Percentiles rank a stretch among this genome's conserved stretches.
Conservation (phyloP, 352 stramenopile species). For the Phytopythium sindhum region DNA sequence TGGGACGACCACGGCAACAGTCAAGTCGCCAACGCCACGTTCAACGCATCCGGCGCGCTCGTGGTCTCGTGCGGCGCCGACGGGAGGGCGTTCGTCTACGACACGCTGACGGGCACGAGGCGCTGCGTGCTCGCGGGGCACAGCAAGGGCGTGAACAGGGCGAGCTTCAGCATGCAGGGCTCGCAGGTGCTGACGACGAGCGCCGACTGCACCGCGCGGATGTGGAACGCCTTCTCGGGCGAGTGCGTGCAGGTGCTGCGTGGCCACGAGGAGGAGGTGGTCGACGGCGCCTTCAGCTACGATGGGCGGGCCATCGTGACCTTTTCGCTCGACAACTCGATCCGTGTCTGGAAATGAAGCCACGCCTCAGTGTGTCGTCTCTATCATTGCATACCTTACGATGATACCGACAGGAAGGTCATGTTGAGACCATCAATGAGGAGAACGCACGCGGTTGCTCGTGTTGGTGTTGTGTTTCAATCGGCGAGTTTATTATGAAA, state of each 20-base stretch:
- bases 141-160: conserved; percentile 37
- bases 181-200: conserved; percentile 56
- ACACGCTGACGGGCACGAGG: conserved; percentile 59
- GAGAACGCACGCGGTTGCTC: background rate
- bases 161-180: conserved; percentile 68
- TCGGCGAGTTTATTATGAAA: conserved; percentile 10
- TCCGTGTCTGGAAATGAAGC: conserved; percentile 51
- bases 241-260: conserved; percentile 57
- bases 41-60: conserved; percentile 67
- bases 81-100: conserved; percentile 62
- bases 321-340: conserved; percentile 58
- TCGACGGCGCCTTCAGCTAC: conserved; percentile 61
- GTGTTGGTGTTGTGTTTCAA: background rate
- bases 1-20: conserved; percentile 38
- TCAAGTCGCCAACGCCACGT: conserved; percentile 53
- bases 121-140: conserved; percentile 48
- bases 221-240: conserved; percentile 72
- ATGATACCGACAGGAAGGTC: background rate
- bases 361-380: no score
- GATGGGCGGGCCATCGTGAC: conserved; percentile 47
- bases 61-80: conserved; percentile 49
- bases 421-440: background rate
- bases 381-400: no score
- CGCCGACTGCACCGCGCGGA: conserved; percentile 44
- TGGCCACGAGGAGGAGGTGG: conserved; percentile 66